phyloP scores from a whole-genome alignment of 2,329 filamentous ascomycete species.

The Tolypocladium endophyticum region DNA sequence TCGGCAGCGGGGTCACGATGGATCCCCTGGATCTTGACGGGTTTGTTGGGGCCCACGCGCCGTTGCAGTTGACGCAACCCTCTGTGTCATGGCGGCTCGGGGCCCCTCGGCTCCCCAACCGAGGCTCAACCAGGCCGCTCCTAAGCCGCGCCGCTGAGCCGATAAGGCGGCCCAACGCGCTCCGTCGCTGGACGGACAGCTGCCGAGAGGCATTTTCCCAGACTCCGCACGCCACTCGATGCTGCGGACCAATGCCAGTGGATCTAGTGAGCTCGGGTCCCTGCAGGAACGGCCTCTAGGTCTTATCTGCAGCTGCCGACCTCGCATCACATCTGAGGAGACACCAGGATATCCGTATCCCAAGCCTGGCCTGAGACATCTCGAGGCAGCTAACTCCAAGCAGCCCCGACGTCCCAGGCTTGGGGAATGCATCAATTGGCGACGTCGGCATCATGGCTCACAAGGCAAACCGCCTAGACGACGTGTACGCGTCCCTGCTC shows the following conservation, averaged over 20 bases:
- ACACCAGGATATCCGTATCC: neutral
- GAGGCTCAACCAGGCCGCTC: neutral
- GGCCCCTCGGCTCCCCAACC: neutral
- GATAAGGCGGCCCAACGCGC: neutral
- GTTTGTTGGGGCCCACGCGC: conserved; percentile 5
- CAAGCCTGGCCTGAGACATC: neutral
- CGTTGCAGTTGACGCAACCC: neutral
- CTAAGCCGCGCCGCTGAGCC: neutral
- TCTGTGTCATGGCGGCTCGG: neutral
- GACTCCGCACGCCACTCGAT: neutral
- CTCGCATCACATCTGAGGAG: neutral
- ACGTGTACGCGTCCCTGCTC: conserved; percentile 15
- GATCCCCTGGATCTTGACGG: neutral
- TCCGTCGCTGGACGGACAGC: neutral
- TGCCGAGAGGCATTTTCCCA: neutral
- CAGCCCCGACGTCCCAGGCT: neutral
- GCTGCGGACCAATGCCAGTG: neutral
- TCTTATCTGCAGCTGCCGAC: neutral
- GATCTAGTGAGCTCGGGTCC: neutral
- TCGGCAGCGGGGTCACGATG: neutral
- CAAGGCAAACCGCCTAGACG: conserved; percentile 14
- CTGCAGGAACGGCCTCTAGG: neutral
- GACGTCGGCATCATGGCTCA: neutral
- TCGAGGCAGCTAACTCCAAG: neutral
- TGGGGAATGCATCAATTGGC: conserved; percentile 1